These are phyloP conservation scores for Acer negundo DNA, from an alignment of 345 rosid species.

Conservation along the genomic window DNA sequence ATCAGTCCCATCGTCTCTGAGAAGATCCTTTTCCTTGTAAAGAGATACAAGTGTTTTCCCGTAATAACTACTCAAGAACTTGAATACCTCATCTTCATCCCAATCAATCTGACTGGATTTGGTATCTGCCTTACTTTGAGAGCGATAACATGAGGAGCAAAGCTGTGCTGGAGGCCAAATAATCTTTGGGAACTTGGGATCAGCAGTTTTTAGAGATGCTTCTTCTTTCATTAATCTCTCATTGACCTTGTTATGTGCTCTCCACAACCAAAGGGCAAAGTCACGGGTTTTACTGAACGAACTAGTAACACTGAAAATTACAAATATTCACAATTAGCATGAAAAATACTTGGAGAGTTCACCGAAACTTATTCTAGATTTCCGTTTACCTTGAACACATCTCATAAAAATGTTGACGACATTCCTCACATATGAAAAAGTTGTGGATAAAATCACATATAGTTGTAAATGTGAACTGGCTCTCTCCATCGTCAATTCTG, in stretches of 20 bases:
- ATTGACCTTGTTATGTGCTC: constrained; percentile 84
- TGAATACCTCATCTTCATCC: constrained; percentile 78
- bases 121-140: constrained; percentile 26
- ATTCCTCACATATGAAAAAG: constrained; percentile 92
- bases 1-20: constrained; percentile 35
- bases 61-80: constrained; percentile 66
- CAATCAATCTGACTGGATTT: constrained; percentile 47
- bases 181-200: constrained; percentile 87
- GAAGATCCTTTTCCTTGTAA: constrained; percentile 54
- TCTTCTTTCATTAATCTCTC: constrained; percentile 80
- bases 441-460: constrained; percentile 85
- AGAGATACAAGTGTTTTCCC: constrained; percentile 66
- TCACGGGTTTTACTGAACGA: constrained; percentile 76
- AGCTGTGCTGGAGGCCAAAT: constrained; percentile 95
- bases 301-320: constrained; percentile 55
- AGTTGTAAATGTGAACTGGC: constrained; percentile 78
- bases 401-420: constrained; percentile 83
- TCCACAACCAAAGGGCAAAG: constrained; percentile 91
- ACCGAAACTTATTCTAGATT: background rate
- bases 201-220: constrained; percentile 74
- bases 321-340: constrained; percentile 21
- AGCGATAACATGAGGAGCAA: constrained; percentile 69
- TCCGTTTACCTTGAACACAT: constrained; percentile 87
- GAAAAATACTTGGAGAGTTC: background rate
- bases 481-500: constrained; percentile 82